Evolutionary conservation across 768 basidiomycete species (phyloP), one percentile per base, ranked within the genome.

Genomic region (Suillus tomentosus): DNA sequence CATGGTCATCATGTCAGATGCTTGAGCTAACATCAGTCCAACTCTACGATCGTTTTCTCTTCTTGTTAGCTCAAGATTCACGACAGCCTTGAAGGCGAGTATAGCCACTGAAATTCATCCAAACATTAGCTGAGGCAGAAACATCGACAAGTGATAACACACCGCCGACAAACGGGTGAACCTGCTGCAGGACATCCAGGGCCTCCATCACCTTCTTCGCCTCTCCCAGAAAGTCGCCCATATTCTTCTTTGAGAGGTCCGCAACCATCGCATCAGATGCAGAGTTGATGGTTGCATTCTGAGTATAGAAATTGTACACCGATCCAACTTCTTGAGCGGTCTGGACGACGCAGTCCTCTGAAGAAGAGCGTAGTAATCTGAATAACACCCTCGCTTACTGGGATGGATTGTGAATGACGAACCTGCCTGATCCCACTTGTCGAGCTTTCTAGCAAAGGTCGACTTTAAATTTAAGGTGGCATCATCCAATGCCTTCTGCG

Each of bases 21-120:
- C 86, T 65, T 83, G 79, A 10, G 80, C 70, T 43, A 81, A 81
- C 7, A 87, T 73, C 3, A 77, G 72, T 2, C 79, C 64, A 8
- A 85, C 77, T 64, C 83, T 84, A 62, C 77, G 79, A 62, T 86
- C 81, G 61, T 87, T 86, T 34, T 84, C 82, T 24, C 81, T 73
- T 27, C 84, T 74, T 3, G 80, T 81, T 62, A 81, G 61, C 58
- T 85, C 84, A 40, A 86, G 72, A 19, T 79, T 78, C 34, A 84
- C 76, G 6, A 83, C 83, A 0, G 82, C 73, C 42, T 80, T 77
- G 71, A 86, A 86, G 1, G 84, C 84, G 13, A 79, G 68, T 19
- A 85, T 81, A 36, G 79, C 83, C 54, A 83, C 85, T 77, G 4
- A 75, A 64, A 61, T 36, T 19, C 11, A n/a, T 31, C 6, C 22